Evolutionary conservation across 1,139 yeast genomes (phyloP), one percentile per base, ranked within the genome.

Genomic region (Blastobotrys buckinghamii): DNA sequence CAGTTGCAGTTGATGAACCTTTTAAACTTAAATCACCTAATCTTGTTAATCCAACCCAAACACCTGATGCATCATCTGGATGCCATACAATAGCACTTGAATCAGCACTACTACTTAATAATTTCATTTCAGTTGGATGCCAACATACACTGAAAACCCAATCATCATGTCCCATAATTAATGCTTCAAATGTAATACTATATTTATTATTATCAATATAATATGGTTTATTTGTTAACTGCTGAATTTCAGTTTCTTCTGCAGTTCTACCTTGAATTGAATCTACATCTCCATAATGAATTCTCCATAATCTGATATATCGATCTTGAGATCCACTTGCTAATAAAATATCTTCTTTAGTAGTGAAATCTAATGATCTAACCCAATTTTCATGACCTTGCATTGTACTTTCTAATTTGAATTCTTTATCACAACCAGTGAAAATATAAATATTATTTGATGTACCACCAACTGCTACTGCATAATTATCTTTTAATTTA

Each of bases 1-100:
- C 99, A 0, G 98, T 92, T 2, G 98, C 98, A 0, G 98, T 90
- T 3, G 95, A 85, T 0, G 98, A 96, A 58, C 99, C 99, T 66
- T 92, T 92, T 45, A 89, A 84, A 39, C 96, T 84, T 58, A 92
- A 75, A 61, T 92, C 97, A 36, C 99, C 99, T 29, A 94, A 70
- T 59, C 97, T 73, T 30, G 82, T 74, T 17, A 76, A 74, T 53
- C 95, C 86, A 17, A 86, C 76, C 98, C 98, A 94, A 45, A 92
- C 83, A 2, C 97, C 97, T 2, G 96, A 85, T 4, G 78, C 75
- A 37, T 70, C 69, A 67, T 92, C 97, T 60, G 95, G 92, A 60
- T 83, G 84, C 98, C 98, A 94, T n/a, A 90, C 71, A 87, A 94
- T 90, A 47, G 92, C 72, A 0, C 96, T 87, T 0, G 97, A 85